A percentile compares a stretch with the other conserved stretches of the same genome.
Evolutionary conservation across 192 early-diverging fungal genomes (phyloP).

Genomic region (Rhizophagus sp.): DNA sequence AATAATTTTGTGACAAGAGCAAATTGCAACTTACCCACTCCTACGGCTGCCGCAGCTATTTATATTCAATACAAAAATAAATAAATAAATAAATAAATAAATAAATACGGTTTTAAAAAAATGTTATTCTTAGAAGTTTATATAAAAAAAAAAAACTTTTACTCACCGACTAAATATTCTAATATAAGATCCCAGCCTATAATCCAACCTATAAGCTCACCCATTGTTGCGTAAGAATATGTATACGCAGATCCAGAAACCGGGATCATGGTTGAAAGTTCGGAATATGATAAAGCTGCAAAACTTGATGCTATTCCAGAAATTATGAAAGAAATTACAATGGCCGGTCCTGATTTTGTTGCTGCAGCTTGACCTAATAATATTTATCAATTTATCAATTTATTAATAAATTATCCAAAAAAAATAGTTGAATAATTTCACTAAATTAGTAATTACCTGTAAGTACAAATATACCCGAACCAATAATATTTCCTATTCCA

Average conservation of each 20-base stretch:
- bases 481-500: conserved; percentile 77
- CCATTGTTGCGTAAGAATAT: conserved; percentile 83
- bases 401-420: too few species aligned
- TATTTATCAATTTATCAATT: background rate
- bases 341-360: conserved; percentile 79
- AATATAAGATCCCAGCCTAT: conserved; percentile 90
- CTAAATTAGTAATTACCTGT: conserved; percentile 51
- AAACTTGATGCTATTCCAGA: conserved; percentile 76
- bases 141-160: too few species aligned
- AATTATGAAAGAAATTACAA: conserved; percentile 80
- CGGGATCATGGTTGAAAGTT: conserved; percentile 85
- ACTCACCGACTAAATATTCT: conserved; percentile 71
- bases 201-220: conserved; percentile 88
- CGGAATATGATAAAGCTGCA: conserved; percentile 83
- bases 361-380: conserved; percentile 67
- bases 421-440: too few species aligned
- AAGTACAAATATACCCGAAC: conserved; percentile 83
- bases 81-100: too few species aligned
- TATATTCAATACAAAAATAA: background rate
- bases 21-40: conserved; percentile 36
- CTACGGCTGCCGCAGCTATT: conserved; percentile 74
- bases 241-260: conserved; percentile 89
- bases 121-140: background rate
- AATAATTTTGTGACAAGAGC: background rate
- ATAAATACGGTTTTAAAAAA: background rate